Evolutionary conservation across 2,329 filamentous ascomycete species (phyloP).

Genomic region (Calonectria multiphialidica): DNA sequence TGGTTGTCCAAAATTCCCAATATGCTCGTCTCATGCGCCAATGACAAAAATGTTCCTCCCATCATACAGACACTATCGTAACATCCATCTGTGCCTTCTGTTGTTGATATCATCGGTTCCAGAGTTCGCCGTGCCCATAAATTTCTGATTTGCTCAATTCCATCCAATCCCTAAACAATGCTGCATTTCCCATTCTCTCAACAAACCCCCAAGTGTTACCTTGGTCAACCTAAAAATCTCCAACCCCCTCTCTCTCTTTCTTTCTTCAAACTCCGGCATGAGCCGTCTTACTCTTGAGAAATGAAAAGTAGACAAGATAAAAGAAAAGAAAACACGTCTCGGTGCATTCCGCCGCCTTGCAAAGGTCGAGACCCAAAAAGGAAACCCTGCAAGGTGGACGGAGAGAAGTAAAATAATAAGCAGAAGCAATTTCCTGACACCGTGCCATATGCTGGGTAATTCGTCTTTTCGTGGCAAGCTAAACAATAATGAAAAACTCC

Average conservation of each 20-base stretch:
- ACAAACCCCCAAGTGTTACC: constrained; percentile 35
- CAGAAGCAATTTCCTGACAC: constrained; percentile 35
- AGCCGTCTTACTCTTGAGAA: constrained; percentile 29
- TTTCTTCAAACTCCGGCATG: constrained; percentile 32
- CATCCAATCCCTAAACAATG: constrained; percentile 11
- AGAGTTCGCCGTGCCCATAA: constrained; percentile 19
- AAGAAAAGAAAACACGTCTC: constrained; percentile 14
- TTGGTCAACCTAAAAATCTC: constrained; percentile 25
- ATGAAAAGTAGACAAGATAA: background rate
- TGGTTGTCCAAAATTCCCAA: background rate
- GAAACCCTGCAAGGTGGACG: background rate
- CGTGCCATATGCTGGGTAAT: constrained; percentile 32
- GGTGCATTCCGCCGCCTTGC: constrained; percentile 26
- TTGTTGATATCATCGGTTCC: constrained; percentile 13
- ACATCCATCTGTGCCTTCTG: constrained; percentile 1
- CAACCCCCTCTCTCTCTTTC: constrained; percentile 6
- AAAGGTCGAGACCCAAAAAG: constrained; percentile 8
- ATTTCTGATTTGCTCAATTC: constrained; percentile 10
- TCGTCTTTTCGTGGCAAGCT: constrained; percentile 25
- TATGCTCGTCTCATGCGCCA: constrained; percentile 13
- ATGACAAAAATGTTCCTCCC: background rate
- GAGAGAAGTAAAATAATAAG: constrained; percentile 3
- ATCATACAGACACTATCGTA: constrained; percentile 8
- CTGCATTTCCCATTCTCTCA: constrained; percentile 26
- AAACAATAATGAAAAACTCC: constrained; percentile 34